phyloP scores from a whole-genome alignment of 1,284 basidiomycete genomes.

The Heterobasidion occidentale region DNA sequence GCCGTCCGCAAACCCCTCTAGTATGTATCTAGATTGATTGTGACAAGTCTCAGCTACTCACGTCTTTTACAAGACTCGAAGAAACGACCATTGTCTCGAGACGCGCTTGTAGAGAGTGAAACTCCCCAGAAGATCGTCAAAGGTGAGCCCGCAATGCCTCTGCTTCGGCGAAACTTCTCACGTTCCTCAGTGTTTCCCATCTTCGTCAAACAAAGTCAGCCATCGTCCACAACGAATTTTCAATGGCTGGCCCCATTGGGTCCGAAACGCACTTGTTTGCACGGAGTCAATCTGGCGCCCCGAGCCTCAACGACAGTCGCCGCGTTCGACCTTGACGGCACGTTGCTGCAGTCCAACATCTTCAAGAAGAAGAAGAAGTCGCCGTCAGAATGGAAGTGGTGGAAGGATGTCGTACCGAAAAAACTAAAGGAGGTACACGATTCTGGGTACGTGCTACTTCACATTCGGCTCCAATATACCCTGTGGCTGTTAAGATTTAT shows the following conservation, averaged over 20 bases:
- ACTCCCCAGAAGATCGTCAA: background rate
- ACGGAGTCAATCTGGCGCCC: conserved; percentile 51
- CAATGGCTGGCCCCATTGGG: conserved; percentile 56
- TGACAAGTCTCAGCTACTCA: too few species aligned
- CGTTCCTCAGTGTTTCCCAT: background rate
- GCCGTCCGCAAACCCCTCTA: too few species aligned
- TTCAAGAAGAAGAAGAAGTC: conserved; percentile 15
- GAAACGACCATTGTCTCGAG: too few species aligned
- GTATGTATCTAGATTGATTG: too few species aligned
- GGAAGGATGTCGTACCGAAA: conserved; percentile 56
- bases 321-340: conserved; percentile 85
- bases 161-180: background rate
- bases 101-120: too few species aligned
- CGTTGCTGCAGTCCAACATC: conserved; percentile 65
- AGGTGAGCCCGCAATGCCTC: background rate
- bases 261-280: conserved; percentile 48
- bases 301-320: conserved; percentile 51
- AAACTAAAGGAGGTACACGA: conserved; percentile 55
- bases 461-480: background rate
- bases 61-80: too few species aligned
- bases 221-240: conserved; percentile 23
- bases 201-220: background rate
- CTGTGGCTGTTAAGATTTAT: background rate
- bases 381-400: conserved; percentile 65
- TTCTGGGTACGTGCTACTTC: conserved; percentile 42